Conservation (phyloP, 495 filamentous ascomycete species). For the Podospora pseudoanserina region DNA sequence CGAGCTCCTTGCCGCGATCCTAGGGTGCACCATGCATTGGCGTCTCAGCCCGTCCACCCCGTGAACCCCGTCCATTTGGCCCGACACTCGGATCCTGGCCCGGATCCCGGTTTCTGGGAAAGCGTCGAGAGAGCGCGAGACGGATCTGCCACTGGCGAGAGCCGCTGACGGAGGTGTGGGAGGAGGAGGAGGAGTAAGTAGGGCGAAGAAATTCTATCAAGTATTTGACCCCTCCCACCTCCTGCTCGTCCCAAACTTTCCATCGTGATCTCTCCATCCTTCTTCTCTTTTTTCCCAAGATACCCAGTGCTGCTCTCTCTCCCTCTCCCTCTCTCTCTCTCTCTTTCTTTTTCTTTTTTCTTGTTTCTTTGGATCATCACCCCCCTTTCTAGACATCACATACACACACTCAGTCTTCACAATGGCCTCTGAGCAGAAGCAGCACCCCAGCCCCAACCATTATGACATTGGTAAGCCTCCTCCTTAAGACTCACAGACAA, state of each 20-base stretch:
- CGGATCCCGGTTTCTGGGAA: conserved; percentile 24
- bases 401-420: conserved; percentile 12
- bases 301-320: conserved; percentile 17
- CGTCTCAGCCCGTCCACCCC: conserved; percentile 10
- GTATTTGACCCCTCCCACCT: conserved; percentile 13
- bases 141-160: neutral
- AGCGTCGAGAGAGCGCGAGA: neutral
- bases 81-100: conserved; percentile 23
- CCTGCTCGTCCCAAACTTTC: neutral
- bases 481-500: neutral
- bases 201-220: conserved; percentile 8
- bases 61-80: conserved; percentile 11
- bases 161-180: conserved; percentile 11
- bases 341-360: neutral
- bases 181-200: neutral
- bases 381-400: conserved; percentile 6
- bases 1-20: conserved; percentile 30
- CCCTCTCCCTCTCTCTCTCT: neutral
- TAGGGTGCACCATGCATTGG: conserved; percentile 15
- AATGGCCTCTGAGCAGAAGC: conserved; percentile 25
- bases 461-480: conserved; percentile 36
- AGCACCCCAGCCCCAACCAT: conserved; percentile 21
- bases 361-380: neutral
- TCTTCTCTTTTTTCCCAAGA: conserved; percentile 13
- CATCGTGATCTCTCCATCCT: conserved; percentile 8